These are phyloP conservation scores for Scutellaria minor DNA, from an alignment of 257 asterid species.

Conservation along the genomic window DNA sequence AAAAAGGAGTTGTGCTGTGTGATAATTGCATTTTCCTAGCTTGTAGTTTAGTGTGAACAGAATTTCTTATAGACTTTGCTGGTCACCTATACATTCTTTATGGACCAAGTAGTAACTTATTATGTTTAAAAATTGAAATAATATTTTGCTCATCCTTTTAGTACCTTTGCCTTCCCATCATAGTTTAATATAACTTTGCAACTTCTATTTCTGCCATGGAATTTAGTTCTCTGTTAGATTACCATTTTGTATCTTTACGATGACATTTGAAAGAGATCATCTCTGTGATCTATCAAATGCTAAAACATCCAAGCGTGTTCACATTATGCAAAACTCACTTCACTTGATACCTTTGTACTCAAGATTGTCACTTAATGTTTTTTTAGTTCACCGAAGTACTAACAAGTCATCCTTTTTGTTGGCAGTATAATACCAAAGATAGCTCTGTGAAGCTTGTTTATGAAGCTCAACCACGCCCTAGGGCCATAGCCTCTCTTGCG, in stretches of 20 bases:
- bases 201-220: background rate
- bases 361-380: background rate
- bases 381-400: conserved; percentile 20
- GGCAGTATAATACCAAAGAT: conserved; percentile 90
- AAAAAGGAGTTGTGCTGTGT: background rate
- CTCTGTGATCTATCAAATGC: conserved; percentile 22
- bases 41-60: background rate
- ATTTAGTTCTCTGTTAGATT: conserved; percentile 5
- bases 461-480: conserved; percentile 97
- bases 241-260: background rate
- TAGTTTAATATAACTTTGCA: conserved; percentile 3
- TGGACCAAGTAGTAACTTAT: background rate
- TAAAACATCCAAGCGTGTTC: conserved; percentile 1
- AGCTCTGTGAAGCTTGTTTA: conserved; percentile 97
- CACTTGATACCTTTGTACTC: background rate
- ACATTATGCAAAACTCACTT: background rate
- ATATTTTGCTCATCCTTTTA: background rate
- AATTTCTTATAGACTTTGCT: background rate
- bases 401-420: conserved; percentile 28
- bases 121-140: background rate
- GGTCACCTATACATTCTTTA: background rate
- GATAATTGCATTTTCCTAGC: conserved; percentile 1
- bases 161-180: background rate
- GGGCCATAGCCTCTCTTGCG: conserved; percentile 79
- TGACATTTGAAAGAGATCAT: conserved; percentile 11